These are phyloP conservation scores for Ogataea salicorniae DNA, from an alignment of 805 yeast species.

Conservation along the genomic window DNA sequence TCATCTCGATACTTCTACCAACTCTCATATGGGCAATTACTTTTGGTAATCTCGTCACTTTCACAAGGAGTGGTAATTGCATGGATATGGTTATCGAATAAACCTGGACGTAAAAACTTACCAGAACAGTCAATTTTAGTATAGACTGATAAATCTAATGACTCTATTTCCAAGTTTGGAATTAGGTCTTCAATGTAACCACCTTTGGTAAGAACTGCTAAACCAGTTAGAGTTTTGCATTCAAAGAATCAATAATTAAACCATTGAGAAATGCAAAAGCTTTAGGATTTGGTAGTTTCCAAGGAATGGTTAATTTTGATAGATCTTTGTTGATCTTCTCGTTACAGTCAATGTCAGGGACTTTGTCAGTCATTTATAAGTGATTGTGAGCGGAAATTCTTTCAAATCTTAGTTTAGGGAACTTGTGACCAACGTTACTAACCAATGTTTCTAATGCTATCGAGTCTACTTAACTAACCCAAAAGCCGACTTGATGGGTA, in stretches of 20 bases:
- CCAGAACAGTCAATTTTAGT: constrained; percentile 22
- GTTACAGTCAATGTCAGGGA: constrained; percentile 23
- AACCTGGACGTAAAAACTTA: constrained; percentile 24
- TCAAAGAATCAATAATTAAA: constrained; percentile 16
- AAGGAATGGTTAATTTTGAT: constrained; percentile 19
- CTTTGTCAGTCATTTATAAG: neutral
- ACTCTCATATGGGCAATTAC: constrained; percentile 21
- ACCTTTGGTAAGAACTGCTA: constrained; percentile 15
- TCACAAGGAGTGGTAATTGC: constrained; percentile 24
- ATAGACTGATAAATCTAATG: constrained; percentile 3
- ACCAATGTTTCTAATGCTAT: no score
- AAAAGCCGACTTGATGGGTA: no score
- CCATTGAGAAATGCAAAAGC: constrained; percentile 19
- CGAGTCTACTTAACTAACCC: no score
- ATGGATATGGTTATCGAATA: constrained; percentile 27
- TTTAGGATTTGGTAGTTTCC: constrained; percentile 21
- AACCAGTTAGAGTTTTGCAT: constrained; percentile 9
- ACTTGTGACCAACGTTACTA: no score
- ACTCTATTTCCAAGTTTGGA: neutral
- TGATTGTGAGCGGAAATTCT: no score
- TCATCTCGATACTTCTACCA: constrained; percentile 13
- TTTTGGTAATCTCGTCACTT: constrained; percentile 17
- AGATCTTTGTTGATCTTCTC: constrained; percentile 23
- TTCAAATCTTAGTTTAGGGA: no score
- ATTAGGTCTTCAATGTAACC: constrained; percentile 16